These are phyloP conservation scores for Monosporascus sp. DNA, from an alignment of 2,329 filamentous ascomycete genomes.

Conservation along the genomic window DNA sequence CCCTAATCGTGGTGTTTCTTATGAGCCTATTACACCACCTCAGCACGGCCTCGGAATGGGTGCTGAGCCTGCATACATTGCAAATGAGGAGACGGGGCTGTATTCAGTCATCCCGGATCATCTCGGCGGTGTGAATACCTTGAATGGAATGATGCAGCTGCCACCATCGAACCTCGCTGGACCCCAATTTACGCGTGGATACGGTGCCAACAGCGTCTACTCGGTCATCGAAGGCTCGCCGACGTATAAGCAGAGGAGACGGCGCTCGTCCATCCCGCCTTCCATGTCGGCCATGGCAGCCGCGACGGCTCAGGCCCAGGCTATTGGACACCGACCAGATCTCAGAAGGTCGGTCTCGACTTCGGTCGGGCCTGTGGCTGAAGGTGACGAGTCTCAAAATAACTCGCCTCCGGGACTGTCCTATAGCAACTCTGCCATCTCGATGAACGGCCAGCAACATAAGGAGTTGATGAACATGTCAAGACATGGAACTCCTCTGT, in stretches of 20 bases:
- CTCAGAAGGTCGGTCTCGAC: constrained; percentile 84
- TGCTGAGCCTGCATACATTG: constrained; percentile 91
- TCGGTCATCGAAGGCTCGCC: constrained; percentile 96
- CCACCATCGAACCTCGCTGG: constrained; percentile 79
- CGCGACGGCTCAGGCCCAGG: constrained; percentile 51
- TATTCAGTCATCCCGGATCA: constrained; percentile 95
- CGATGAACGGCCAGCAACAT: constrained; percentile 61
- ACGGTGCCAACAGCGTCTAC: constrained; percentile 74
- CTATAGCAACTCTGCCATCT: constrained; percentile 64
- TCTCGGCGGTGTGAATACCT: constrained; percentile 62
- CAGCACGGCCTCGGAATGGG: constrained; percentile 80
- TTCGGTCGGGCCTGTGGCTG: constrained; percentile 75
- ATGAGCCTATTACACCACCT: constrained; percentile 92
- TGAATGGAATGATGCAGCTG: constrained; percentile 87
- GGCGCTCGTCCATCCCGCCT: constrained; percentile 87
- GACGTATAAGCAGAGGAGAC: constrained; percentile 94
- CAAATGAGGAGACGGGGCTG: constrained; percentile 93
- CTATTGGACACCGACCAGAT: constrained; percentile 72
- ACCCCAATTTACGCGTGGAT: constrained; percentile 72
- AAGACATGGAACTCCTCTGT: constrained; percentile 83
- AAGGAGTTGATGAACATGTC: constrained; percentile 80
- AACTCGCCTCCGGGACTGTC: constrained; percentile 75
- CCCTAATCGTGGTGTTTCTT: constrained; percentile 91
- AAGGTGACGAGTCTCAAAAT: constrained; percentile 72
- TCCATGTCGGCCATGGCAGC: constrained; percentile 65